Conservation (phyloP, 1,139 yeast genomes). For the Blastobotrys petasosporus region DNA sequence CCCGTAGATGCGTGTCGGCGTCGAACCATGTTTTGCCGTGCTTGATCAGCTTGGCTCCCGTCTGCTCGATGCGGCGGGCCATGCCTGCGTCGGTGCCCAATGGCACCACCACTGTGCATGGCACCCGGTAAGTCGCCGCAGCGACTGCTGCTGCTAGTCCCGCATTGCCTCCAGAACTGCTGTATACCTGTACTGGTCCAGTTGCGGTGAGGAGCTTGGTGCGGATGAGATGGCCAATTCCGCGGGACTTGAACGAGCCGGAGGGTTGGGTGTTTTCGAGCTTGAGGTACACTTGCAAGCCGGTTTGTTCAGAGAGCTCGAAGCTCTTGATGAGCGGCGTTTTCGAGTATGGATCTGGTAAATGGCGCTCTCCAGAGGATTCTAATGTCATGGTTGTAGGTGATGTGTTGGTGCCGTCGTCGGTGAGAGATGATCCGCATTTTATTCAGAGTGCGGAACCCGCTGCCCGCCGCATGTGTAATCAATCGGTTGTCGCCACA, state of each 20-base stretch:
- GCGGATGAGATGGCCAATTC: conserved; percentile 43
- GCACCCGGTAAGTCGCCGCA: conserved; percentile 40
- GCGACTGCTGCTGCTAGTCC: conserved; percentile 71
- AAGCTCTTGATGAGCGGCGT: conserved; percentile 30
- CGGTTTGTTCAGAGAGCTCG: conserved; percentile 28
- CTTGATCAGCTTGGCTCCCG: conserved; percentile 51
- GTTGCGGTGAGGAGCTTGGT: conserved; percentile 13
- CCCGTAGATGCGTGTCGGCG: conserved; percentile 51
- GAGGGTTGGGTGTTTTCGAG: conserved; percentile 65
- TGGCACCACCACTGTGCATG: conserved; percentile 66
- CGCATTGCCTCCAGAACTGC: conserved; percentile 76
- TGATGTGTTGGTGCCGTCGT: no score
- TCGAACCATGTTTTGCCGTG: conserved; percentile 59
- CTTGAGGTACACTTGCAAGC: conserved; percentile 50
- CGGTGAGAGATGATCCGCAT: no score
- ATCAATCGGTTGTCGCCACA: no score
- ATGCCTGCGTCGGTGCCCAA: conserved; percentile 39
- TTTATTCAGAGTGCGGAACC: no score
- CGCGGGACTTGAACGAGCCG: conserved; percentile 68
- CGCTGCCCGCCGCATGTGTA: no score
- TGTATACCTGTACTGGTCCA: conserved; percentile 40
- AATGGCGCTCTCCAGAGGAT: no score
- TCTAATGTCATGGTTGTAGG: no score
- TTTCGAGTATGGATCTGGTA: conserved; percentile 15
- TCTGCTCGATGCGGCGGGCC: conserved; percentile 37